Conservation (phyloP, 768 basidiomycete species). For the Agrocybe chaxingu region DNA sequence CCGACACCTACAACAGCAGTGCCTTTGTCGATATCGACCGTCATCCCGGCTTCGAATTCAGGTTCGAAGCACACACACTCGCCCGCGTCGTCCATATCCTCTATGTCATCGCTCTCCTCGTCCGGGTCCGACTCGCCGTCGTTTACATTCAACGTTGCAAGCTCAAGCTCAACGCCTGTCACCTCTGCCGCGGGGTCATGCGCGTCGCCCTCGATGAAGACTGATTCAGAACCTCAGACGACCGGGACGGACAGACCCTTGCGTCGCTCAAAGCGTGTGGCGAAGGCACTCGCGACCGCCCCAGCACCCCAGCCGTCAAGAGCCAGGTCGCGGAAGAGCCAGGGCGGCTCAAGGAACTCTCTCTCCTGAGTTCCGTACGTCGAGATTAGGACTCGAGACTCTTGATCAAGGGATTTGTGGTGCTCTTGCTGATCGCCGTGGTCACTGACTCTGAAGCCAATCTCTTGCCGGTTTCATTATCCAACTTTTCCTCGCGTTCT, state of each 20-base stretch:
- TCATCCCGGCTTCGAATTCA: too few species aligned
- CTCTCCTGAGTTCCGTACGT: constrained; percentile 27
- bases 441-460: background rate
- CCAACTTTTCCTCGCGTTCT: constrained; percentile 8
- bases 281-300: constrained; percentile 51
- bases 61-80: background rate
- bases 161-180: background rate
- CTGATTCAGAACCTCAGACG: constrained; percentile 1
- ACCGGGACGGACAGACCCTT: constrained; percentile 30
- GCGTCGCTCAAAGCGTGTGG: constrained; percentile 68
- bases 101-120: constrained; percentile 8
- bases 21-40: background rate
- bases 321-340: constrained; percentile 18
- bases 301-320: constrained; percentile 37
- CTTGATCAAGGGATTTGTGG: too few species aligned
- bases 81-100: background rate
- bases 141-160: background rate
- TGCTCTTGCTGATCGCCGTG: background rate
- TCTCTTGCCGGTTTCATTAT: constrained; percentile 1
- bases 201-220: background rate
- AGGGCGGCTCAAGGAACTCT: constrained; percentile 34
- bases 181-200: background rate
- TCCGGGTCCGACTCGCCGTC: constrained; percentile 5
- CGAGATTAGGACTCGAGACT: too few species aligned
- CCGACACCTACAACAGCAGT: background rate